Conservation (phyloP, 106 monocot genomes). For the Triglochin maritima region DNA sequence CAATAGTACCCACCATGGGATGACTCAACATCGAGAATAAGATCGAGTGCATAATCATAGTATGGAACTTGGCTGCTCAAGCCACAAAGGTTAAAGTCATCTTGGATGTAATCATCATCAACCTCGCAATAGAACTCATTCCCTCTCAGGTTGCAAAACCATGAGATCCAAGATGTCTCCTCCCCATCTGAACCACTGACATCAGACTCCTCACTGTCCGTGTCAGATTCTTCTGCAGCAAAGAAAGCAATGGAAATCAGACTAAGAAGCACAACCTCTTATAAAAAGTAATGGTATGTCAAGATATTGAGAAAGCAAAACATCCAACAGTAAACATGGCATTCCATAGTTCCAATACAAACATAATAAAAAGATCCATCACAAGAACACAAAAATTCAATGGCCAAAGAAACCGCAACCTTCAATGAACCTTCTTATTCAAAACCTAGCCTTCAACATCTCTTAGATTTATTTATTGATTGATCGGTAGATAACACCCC, state of each 20-base stretch:
- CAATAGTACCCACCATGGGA: slow-evolving; percentile 13
- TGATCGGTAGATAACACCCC: too few relatives aligned
- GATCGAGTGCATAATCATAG: slow-evolving; percentile 31
- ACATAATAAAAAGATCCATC: too few relatives aligned
- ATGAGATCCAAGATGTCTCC: slow-evolving; percentile 31
- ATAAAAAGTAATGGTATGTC: too few relatives aligned
- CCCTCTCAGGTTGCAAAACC: slow-evolving; percentile 28
- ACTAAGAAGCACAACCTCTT: too few relatives aligned
- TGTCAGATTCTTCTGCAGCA: slow-evolving; percentile 19
- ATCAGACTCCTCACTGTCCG: slow-evolving; percentile 23
- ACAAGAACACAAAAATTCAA: too few relatives aligned
- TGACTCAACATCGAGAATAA: slow-evolving; percentile 23
- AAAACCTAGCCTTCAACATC: too few relatives aligned
- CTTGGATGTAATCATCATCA: slow-evolving; percentile 29
- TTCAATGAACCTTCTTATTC: too few relatives aligned
- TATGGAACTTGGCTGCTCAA: slow-evolving; percentile 26
- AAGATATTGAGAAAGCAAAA: too few relatives aligned
- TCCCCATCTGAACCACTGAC: slow-evolving; percentile 27
- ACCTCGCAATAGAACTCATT: slow-evolving; percentile 30
- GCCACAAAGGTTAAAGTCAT: slow-evolving; percentile 30
- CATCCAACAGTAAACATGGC: too few relatives aligned
- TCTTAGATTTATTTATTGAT: too few relatives aligned
- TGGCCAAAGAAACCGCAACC: too few relatives aligned
- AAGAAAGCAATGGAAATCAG: background rate
- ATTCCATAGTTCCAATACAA: too few relatives aligned